phyloP scores from a whole-genome alignment of 495 filamentous ascomycete genomes.

The Chaetomium cochliodes region DNA sequence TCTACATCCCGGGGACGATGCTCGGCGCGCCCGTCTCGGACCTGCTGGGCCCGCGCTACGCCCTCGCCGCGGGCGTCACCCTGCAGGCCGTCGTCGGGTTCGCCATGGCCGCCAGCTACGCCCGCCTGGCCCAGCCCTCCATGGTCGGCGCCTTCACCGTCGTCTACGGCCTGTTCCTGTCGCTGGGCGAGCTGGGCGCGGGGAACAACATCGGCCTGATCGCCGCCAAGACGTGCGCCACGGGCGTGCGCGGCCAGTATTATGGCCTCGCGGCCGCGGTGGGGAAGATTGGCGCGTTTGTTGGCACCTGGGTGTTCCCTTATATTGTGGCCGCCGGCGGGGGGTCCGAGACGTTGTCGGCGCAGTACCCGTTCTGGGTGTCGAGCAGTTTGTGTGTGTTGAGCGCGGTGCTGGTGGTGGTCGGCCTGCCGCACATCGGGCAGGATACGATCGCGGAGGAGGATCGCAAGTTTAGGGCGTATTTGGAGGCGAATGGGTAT shows the following conservation, averaged over 20 bases:
- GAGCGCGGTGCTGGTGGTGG: slow-evolving; percentile 57
- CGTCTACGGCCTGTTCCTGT: slow-evolving; percentile 75
- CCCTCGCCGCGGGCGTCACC: slow-evolving; percentile 64
- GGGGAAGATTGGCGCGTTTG: slow-evolving; percentile 86
- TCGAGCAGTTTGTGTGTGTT: slow-evolving; percentile 63
- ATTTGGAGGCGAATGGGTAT: slow-evolving; percentile 65
- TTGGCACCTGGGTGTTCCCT: slow-evolving; percentile 82
- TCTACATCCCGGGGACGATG: slow-evolving; percentile 81
- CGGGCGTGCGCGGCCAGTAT: slow-evolving; percentile 83
- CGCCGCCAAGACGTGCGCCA: slow-evolving; percentile 84
- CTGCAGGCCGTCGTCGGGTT: slow-evolving; percentile 77
- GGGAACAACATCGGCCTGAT: slow-evolving; percentile 89
- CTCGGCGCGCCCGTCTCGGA: slow-evolving; percentile 73
- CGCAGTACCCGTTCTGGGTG: slow-evolving; percentile 81
- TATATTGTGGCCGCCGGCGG: slow-evolving; percentile 67
- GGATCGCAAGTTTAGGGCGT: slow-evolving; percentile 68
- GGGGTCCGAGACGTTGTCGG: slow-evolving; percentile 47
- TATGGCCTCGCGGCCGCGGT: slow-evolving; percentile 84
- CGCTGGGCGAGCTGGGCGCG: slow-evolving; percentile 80
- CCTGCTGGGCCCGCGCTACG: slow-evolving; percentile 69
- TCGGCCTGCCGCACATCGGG: slow-evolving; percentile 62
- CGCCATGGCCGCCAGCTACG: slow-evolving; percentile 79
- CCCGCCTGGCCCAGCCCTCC: slow-evolving; percentile 55
- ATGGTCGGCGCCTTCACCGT: slow-evolving; percentile 76
- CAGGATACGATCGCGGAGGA: slow-evolving; percentile 73